A percentile compares a stretch with the other conserved stretches of the same genome.
Evolutionary conservation across 345 rosid species (phyloP).

Genomic region (Barbarea vulgaris): DNA sequence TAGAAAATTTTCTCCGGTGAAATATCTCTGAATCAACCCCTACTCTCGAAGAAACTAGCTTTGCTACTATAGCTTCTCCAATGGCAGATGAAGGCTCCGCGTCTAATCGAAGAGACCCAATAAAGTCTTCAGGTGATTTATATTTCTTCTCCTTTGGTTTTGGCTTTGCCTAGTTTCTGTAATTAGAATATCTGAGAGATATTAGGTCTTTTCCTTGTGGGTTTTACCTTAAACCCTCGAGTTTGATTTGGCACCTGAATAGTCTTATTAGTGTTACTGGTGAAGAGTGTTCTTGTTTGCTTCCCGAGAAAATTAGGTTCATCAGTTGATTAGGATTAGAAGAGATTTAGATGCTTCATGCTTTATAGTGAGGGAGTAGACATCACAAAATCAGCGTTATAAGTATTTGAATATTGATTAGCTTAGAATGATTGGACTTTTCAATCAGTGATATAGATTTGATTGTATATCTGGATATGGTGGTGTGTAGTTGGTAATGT

Average conservation of each 20-base stretch:
- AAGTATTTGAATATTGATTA: not conserved
- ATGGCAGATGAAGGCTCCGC: conserved; percentile 74
- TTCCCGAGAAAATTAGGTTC: conserved; percentile 23
- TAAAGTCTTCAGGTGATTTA: conserved; percentile 67
- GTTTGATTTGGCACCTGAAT: conserved; percentile 12
- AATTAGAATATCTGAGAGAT: not conserved
- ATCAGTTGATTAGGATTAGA: not conserved
- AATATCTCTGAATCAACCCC: conserved; percentile 13
- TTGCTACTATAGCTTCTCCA: conserved; percentile 17
- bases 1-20: not conserved
- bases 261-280: conserved; percentile 5
- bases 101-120: conserved; percentile 66
- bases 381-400: not conserved
- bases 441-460: conserved; percentile 1
- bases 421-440: not conserved
- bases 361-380: not conserved
- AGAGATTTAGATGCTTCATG: not conserved
- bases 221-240: conserved; percentile 20
- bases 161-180: conserved; percentile 30
- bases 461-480: conserved; percentile 31
- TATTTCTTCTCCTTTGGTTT: not conserved
- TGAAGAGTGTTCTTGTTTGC: conserved; percentile 25
- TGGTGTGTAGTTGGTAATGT: conserved; percentile 61
- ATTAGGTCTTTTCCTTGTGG: not conserved
- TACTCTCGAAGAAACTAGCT: not conserved